Evolutionary conservation across 2,329 filamentous ascomycete genomes (phyloP).

Genomic region (Alternaria longipes): DNA sequence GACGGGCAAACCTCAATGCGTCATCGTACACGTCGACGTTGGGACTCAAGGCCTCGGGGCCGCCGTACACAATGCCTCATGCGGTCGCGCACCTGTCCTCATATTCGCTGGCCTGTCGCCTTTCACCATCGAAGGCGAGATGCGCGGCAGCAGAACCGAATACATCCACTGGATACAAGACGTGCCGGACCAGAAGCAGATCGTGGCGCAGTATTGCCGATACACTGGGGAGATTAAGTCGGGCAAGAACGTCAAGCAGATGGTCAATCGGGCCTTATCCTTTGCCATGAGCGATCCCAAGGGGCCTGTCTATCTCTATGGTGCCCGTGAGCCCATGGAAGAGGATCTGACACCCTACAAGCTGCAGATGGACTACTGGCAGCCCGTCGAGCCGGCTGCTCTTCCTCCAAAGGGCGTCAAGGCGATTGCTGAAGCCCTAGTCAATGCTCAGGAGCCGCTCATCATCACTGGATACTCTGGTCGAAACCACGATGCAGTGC

Average conservation of each 20-base stretch:
- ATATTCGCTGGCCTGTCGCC: conserved; percentile 82
- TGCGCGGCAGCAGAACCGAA: conserved; percentile 75
- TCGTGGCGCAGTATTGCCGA: conserved; percentile 84
- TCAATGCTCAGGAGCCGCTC: conserved; percentile 71
- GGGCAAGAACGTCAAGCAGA: conserved; percentile 86
- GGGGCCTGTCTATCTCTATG: conserved; percentile 81
- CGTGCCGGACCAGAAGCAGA: conserved; percentile 81
- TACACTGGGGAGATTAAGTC: conserved; percentile 85
- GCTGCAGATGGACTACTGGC: conserved; percentile 75
- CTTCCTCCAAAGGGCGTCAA: conserved; percentile 64
- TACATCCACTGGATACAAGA: conserved; percentile 91
- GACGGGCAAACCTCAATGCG: conserved; percentile 76
- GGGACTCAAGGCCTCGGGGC: conserved; percentile 81
- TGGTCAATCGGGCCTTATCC: conserved; percentile 84
- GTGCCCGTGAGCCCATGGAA: conserved; percentile 82
- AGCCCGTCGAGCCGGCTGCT: conserved; percentile 72
- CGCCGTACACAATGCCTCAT: conserved; percentile 81
- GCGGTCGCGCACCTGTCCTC: conserved; percentile 76
- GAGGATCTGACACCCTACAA: conserved; percentile 72
- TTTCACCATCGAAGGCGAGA: conserved; percentile 79
- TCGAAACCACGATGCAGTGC: conserved; percentile 70
- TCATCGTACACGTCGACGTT: conserved; percentile 83
- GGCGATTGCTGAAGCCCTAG: conserved; percentile 70
- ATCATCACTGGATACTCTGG: conserved; percentile 77
- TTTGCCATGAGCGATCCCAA: conserved; percentile 81